Evolutionary conservation across 495 filamentous ascomycete species (phyloP), one percentile per base, ranked within the genome.

Genomic region (Filosporella fistucella): DNA sequence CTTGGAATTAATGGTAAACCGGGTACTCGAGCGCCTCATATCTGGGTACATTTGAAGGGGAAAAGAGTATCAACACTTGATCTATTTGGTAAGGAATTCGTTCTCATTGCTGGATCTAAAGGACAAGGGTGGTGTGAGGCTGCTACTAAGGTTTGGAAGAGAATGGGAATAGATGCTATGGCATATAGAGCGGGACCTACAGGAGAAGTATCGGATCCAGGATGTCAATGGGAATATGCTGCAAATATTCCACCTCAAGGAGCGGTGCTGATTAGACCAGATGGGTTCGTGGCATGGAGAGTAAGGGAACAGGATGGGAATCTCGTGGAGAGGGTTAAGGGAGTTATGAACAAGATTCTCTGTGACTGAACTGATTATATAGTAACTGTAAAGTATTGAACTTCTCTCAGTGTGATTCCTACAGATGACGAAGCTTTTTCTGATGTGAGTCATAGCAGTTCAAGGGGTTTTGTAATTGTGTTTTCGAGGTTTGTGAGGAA

Each of bases 231-330:
- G 63, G 55, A 60, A 10, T 46, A 45, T 42, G 51, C 52, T 26
- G 51, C 64, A 4, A 66, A 67, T 18, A 62, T 71, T 0, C 58
- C 61, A 12, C 62, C 70, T n/a, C 55, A 51, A 23, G 70, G 70
- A n/a, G 68, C 64, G 7, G 46, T 74, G 10, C 47, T 72, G 21
- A 66, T 68, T 7, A 46, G 70, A 8, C 70, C 69, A 7, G 69
- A 74, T 52, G 55, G 62, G 17, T 70, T 68, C 42, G 63, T 74
- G 7, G 66, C 64, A 2, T 74, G 69, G 69, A 42, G 70, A 11
- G 25, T 20, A 17, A 34, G 47, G 37, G 14, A 17, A 2, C 24
- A 43, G 17, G 13, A 24, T 29, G 41, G 8, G 24, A 14, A 42
- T 14, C 14, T 42, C 2, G 8, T 8, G 5, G 39, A 9, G 24